Base-by-base conservation (phyloP, 306 rosid genomes). In the Prunus salicina region DNA sequence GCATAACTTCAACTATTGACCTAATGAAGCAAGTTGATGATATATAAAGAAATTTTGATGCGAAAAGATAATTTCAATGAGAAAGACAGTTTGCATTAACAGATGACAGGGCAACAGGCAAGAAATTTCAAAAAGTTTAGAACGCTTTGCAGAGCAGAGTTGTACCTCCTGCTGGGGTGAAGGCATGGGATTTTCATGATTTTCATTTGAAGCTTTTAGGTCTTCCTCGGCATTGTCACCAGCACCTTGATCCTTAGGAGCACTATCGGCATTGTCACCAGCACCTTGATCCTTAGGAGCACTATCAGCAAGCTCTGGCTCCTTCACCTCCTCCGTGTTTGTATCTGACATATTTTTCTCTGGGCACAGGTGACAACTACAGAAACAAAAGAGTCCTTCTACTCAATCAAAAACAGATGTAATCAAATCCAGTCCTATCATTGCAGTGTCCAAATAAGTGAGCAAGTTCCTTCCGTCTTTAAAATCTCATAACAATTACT, bases 91-190 rank as follows among this genome's bases (percentile, higher is more conserved):
- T 12, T 60, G 61, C 56, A 46, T 47, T 61, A 27, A 13, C 5
- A n/a, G 25, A 32, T 69, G 22, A 69, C 45, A 14, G 52, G 22
- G 61, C 24, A 75, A 8, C 46, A 64, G 43, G 61, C 16, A 30
- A 13, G 38, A 60, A 51, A 71, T 62, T 45, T 28, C 32, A 12
- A 28, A 28, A 30, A 12, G 20, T 73, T 45, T 38, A 78, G 72
- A 58, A 73, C 60, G 24, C n/a, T 58, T 67, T 53, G 28, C 49
- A 49, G 30, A 45, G 30, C 75, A 61, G 77, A 60, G 66, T 14
- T 41, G 65, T 74, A 90, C 99, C 98, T 96, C 93, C 82, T 91
- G 80, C 32, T 87, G 83, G 19, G 89, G 71, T 7, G 97, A 89
- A 75, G 97, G 97, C 92, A 92, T 87, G 46, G 84, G 79, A 74